Evolutionary conservation across 1,284 basidiomycete genomes (phyloP), one percentile per base, ranked within the genome.

Genomic region (Xerocomus amazonicus): DNA sequence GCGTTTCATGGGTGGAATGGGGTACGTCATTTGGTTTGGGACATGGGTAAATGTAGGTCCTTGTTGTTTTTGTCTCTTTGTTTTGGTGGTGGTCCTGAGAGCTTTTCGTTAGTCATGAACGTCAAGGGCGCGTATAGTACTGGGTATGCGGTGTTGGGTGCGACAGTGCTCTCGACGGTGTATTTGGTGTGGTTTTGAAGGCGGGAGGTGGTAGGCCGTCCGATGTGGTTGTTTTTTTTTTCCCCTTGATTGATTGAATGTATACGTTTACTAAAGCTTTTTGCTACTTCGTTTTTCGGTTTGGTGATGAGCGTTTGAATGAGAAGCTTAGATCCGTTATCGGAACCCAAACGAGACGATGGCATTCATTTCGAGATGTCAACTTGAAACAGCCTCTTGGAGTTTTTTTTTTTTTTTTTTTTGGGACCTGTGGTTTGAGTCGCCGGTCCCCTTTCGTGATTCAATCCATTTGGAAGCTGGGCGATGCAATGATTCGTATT

Each of bases 1-100:
- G 81, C 90, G 29, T 97, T 87, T 83, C 96, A 99, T 74, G 80
- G 81, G 7, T 81, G 84, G 69, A 98, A 98, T 71, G 96, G 96
- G 6, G 55, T 98, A 45, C 81, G 96, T 45, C 96, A 99, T 77
- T 74, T 99, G 62, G 71, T 74, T 26, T 99, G 97, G 96, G 96
- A 99, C 71, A 72, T 79, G 65, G 87, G 87, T 51, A 90, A 87
- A 77, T 87, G 95, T 97, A 62, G 68, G 94, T 79, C 23, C 9
- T 0, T 3, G 5, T 31, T 9, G 32, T 29, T 33, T 14, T 27
- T 46, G 9, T 38, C 6, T 14, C 2, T 26, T 10, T 39, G 38
- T 7, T 19, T 27, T 9, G n/a, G n/a, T n/a, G 19, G 36, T 12
- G 19, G 19, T 23, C 4, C 36, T 37, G 19, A 37, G 17, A 10